These are phyloP conservation scores for Umbelopsis sp. DNA, from an alignment of 371 early-diverging fungal species.

Conservation along the genomic window DNA sequence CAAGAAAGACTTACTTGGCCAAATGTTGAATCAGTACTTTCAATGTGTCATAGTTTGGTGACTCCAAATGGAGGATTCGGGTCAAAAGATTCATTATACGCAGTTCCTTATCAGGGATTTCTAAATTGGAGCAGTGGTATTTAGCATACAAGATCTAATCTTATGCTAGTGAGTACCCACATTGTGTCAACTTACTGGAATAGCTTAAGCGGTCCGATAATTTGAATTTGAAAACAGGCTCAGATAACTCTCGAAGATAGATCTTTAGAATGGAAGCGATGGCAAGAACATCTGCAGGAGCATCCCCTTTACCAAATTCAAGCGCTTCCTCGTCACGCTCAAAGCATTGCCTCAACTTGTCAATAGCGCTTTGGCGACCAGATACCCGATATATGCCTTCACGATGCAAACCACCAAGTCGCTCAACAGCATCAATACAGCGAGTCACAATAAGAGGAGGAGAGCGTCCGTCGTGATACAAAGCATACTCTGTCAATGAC, in stretches of 20 bases:
- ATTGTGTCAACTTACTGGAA: slow-evolving; percentile 45
- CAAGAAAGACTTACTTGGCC: slow-evolving; percentile 40
- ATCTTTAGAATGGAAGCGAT: slow-evolving; percentile 67
- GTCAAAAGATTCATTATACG: slow-evolving; percentile 56
- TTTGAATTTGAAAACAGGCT: slow-evolving; percentile 68
- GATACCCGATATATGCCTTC: slow-evolving; percentile 76
- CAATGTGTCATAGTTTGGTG: slow-evolving; percentile 62
- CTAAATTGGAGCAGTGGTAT: slow-evolving; percentile 26
- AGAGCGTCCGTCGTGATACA: slow-evolving; percentile 41
- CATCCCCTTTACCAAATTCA: slow-evolving; percentile 52
- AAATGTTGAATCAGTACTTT: slow-evolving; percentile 58
- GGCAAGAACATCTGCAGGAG: slow-evolving; percentile 59
- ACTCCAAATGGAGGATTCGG: slow-evolving; percentile 51
- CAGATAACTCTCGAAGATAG: slow-evolving; percentile 66
- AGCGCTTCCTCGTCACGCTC: slow-evolving; percentile 60
- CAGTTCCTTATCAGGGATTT: slow-evolving; percentile 50
- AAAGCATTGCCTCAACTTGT: slow-evolving; percentile 56
- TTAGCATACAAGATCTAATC: slow-evolving; percentile 4
- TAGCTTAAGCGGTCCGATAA: slow-evolving; percentile 59
- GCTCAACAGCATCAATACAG: slow-evolving; percentile 65
- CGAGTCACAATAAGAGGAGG: slow-evolving; percentile 62
- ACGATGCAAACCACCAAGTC: slow-evolving; percentile 59
- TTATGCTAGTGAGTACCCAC: not conserved
- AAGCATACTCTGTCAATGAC: slow-evolving; percentile 52
- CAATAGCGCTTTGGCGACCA: slow-evolving; percentile 64